Base-by-base conservation (phyloP, 148 eudicot species). In the Cornus suecica region DNA sequence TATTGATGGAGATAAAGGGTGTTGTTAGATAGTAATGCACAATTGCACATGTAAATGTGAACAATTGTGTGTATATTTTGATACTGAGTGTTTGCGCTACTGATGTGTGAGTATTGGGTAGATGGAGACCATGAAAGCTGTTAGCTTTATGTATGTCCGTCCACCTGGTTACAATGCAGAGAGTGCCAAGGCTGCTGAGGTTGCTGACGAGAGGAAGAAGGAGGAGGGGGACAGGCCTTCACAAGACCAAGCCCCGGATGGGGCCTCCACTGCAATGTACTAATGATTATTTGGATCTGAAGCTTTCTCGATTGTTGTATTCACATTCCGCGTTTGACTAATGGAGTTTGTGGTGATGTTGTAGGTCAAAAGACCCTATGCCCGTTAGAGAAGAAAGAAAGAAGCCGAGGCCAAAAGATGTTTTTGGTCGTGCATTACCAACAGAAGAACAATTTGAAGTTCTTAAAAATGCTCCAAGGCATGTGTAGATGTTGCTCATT, bases 111-210 rank as follows among this genome's bases (percentile, higher is more conserved):
- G 25, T 58, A 22, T 4, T 58, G 62, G 18, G 4, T 58, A 58
- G 62, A 58, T 95, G 86, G 99, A 95, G 89, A 85, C 84, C 63
- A 92, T 95, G 99, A 93, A 93, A 83, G 99, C 99, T 74, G 99
- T 95, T 78, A 95, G 99, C 88, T 95, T 95, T 69, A 91, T 95
- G 98, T 95, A 95, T 78, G 92, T 93, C 24, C 94, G 97, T 10
- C 99, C 99, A 10, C 99, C 99, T 13, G 99, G 99, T 23, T 95
- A 95, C 76, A 91, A 95, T 83, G 87, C 99, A 2, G 99, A 95
- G 83, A 95, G 99, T 84, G 99, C 99, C 25, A 93, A 95, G 84
- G 99, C 99, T 75, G 99, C 99, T 37, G 99, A 95, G 83, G 56
- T 87, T 80, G 87, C 89, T 24, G 97, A 88, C 3, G 90, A 88